A percentile compares a stretch with the other conserved stretches of the same genome.
phyloP scores from a whole-genome alignment of 345 rosid species.

The Psidium friedrichsthalianum region DNA sequence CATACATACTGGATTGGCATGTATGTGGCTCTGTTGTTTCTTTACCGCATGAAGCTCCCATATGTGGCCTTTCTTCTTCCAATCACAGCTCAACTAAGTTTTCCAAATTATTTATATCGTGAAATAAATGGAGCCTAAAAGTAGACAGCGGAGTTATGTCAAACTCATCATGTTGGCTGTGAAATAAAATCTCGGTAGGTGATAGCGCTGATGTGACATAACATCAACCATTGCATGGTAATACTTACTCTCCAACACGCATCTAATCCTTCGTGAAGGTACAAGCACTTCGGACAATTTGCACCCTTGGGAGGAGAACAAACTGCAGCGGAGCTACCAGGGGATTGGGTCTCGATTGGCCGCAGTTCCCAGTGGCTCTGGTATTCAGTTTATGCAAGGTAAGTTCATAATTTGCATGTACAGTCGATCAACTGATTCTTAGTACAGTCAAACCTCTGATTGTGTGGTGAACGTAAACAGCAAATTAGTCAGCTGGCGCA shows the following conservation, averaged over 20 bases:
- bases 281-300: constrained; percentile 70
- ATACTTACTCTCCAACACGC: background rate
- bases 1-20: background rate
- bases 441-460: background rate
- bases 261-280: constrained; percentile 19
- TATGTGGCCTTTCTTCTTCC: background rate
- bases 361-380: constrained; percentile 72
- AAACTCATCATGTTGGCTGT: background rate
- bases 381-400: constrained; percentile 85
- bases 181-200: background rate
- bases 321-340: constrained; percentile 76
- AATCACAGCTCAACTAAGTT: background rate
- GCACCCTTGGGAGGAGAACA: constrained; percentile 92
- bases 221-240: background rate
- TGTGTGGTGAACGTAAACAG: constrained; percentile 11
- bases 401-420: background rate
- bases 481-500: constrained; percentile 83
- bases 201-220: background rate
- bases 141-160: no score
- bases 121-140: no score
- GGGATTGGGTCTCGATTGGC: constrained; percentile 78
- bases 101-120: no score
- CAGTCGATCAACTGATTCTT: background rate
- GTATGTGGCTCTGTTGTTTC: background rate
- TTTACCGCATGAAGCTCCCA: background rate